Base-by-base conservation (phyloP, 2,329 filamentous ascomycete species). In the Hypomyces perniciosus region DNA sequence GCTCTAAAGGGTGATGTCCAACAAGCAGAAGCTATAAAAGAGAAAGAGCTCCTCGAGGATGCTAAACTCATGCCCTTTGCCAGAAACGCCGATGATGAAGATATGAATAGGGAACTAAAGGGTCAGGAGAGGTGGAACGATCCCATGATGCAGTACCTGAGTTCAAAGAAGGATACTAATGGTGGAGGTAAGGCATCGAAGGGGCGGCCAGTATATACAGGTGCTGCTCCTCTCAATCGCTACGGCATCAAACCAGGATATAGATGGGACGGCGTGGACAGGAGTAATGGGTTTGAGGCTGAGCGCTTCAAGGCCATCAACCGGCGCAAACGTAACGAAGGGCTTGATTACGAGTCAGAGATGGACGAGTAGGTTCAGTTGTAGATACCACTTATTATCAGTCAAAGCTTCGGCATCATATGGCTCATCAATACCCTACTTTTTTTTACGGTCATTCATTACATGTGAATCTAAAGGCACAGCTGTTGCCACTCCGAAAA, bases 241-340 rank as follows among this genome's bases (percentile, higher is more conserved):
- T 97, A 97, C 71, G 89, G 88, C 1, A 97, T 99, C 55, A 78
- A 85, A 54, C 93, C 93, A 0, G 95, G 93, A 0, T 90, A 95
- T 72, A 77, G 89, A 57, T 99, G 93, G 93, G 93, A 99, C 74
- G 93, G 95, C 5, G 93, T 99, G 13, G 93, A 99, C 74, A 78
- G 93, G 57, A 79, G 89, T 20, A 99, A 90, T 70, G 92, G 92
- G 0, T 97, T 96, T 65, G 93, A 99, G 72, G 86, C 82, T 55
- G 86, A 96, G 65, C 87, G 91, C 72, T 97, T 97, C 72, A 90
- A 87, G 66, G 88, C 90, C 2, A 75, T 91, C 58, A 96, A 96
- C 67, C 76, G 83, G 59, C 81, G 81, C 59, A 83, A 84, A 61
- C 83, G 90, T 65, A 83, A 86, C 60, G 86, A 88, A 68, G 85